Evolutionary conservation across 83 land plant species (phyloP), one percentile per base, ranked within the genome.

Genomic region (Thuja plicata): DNA sequence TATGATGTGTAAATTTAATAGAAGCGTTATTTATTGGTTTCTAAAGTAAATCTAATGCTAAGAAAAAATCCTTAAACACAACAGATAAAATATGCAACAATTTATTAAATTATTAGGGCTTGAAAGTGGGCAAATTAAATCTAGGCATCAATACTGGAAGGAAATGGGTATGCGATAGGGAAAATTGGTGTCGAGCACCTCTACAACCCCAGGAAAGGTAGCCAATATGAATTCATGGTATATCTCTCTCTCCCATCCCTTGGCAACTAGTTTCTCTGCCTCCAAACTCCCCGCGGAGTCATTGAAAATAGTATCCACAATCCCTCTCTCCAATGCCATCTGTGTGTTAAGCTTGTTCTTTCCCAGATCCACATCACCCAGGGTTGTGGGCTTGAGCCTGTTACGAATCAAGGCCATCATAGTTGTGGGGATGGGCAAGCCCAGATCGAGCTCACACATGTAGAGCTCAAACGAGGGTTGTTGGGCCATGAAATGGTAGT

Each of bases 361-460:
- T 27, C 86, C 16, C 48, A 94, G 30, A 87, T 89, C 81, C 86
- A 93, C 86, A 40, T 90, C 93, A n/a, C 92, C 55, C 81, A 90
- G 83, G 38, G 88, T 90, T 43, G 71, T 66, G 77, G 90, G 80
- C 57, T 46, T 12, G 84, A 93, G 48, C 91, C 93, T 94, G 5
- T 87, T 87, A 76, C 85, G 27, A 34, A 94, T 34, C 81, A 92
- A 1, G 66, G 85, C 89, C 88, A 88, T 46, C 85, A 92, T 88
- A 50, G 86, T 90, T 0, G 80, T 89, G 35, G 96, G 92, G 27
- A 91, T 17, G 3, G 93, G 87, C 60, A 93, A 82, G 11, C 93
- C 95, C 9, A 91, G 76, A 78, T 94, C 92, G 54, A 95, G 89
- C 94, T 96, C 97, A 88, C 96, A 94, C 93, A 96, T 94, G 94